These are phyloP conservation scores for Dissophora ornata DNA, from an alignment of 192 early-diverging fungal species.

Conservation along the genomic window DNA sequence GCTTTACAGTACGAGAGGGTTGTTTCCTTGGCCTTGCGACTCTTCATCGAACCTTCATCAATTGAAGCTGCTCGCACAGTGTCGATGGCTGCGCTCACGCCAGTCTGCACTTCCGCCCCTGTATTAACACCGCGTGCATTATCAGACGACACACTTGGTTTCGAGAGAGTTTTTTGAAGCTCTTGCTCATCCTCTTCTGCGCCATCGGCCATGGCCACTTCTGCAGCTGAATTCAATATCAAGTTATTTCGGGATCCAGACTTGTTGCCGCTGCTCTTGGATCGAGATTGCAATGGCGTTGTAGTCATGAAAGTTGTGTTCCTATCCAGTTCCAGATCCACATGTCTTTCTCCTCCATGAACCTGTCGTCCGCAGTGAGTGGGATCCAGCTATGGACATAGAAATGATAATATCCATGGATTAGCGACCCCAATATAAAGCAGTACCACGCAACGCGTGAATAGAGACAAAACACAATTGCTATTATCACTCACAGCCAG, in stretches of 20 bases:
- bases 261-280: slow-evolving; percentile 17
- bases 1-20: slow-evolving; percentile 40
- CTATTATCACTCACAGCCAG: slow-evolving; percentile 76
- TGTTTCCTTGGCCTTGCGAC: slow-evolving; percentile 27
- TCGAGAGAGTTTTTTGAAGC: slow-evolving; percentile 39
- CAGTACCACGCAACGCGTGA: too few relatives aligned
- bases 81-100: slow-evolving; percentile 9
- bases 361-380: slow-evolving; percentile 73
- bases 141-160: too few relatives aligned
- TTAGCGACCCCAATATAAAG: neutral
- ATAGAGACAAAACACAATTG: slow-evolving; percentile 11
- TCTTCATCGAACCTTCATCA: neutral
- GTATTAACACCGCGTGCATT: too few relatives aligned
- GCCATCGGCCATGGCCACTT: slow-evolving; percentile 44
- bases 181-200: slow-evolving; percentile 49
- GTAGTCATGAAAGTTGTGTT: slow-evolving; percentile 71
- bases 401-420: neutral
- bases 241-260: slow-evolving; percentile 18
- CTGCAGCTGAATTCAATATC: slow-evolving; percentile 36
- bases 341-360: slow-evolving; percentile 76
- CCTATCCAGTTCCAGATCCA: slow-evolving; percentile 89
- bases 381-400: slow-evolving; percentile 71
- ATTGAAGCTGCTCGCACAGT: slow-evolving; percentile 38
- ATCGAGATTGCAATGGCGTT: slow-evolving; percentile 16
- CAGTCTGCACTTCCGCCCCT: neutral